Conservation (phyloP, 257 asterid genomes). For the Salvia miltiorrhiza region DNA sequence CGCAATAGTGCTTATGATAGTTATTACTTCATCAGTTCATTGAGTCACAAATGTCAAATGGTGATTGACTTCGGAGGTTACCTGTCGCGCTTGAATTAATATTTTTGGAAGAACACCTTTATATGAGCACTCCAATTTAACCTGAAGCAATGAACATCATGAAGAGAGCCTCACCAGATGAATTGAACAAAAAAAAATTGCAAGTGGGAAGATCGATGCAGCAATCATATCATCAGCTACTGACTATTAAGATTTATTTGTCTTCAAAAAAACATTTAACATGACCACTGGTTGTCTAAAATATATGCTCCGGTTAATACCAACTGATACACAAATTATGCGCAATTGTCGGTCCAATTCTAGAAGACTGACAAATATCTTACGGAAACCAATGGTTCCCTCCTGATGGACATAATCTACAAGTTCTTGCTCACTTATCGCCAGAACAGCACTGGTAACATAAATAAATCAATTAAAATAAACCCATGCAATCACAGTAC, state of each 20-base stretch:
- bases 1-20: not conserved
- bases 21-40: not conserved
- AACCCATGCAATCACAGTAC: not conserved
- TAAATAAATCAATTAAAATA: not conserved
- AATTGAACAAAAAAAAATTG: not conserved
- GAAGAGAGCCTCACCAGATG: not conserved
- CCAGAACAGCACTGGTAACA: not conserved
- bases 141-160: slow-evolving; percentile 40
- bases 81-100: slow-evolving; percentile 73
- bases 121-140: slow-evolving; percentile 64
- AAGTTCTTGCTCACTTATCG: not conserved
- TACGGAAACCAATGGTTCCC: not conserved
- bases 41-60: too few species aligned
- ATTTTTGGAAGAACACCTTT: slow-evolving; percentile 89
- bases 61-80: slow-evolving; percentile 13
- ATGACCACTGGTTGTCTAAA: too few species aligned
- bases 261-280: too few species aligned
- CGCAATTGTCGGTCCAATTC: not conserved
- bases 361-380: not conserved
- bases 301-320: not conserved
- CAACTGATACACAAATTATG: not conserved
- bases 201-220: not conserved
- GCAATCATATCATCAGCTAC: not conserved
- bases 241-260: not conserved
- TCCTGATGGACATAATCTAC: not conserved